These are phyloP conservation scores for Onygenales sp. DNA, from an alignment of 2,329 filamentous ascomycete species.

Conservation along the genomic window DNA sequence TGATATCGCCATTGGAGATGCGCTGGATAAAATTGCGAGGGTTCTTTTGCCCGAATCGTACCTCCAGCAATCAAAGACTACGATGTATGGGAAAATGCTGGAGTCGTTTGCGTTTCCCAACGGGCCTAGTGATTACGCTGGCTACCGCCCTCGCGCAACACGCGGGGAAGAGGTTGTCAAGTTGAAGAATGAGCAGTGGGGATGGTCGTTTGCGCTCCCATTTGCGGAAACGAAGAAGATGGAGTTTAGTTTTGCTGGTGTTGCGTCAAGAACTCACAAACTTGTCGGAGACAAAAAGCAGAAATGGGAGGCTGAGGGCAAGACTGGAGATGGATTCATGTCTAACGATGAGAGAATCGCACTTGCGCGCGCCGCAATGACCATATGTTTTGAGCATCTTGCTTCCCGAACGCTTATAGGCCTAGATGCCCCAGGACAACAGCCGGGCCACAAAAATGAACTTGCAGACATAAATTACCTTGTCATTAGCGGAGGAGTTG, in stretches of 20 bases:
- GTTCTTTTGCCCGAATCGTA: constrained; percentile 57
- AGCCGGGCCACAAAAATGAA: background rate
- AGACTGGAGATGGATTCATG: constrained; percentile 24
- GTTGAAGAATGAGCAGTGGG: constrained; percentile 39
- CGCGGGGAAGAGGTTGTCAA: constrained; percentile 51
- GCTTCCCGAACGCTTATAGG: constrained; percentile 63
- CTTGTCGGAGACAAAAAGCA: constrained; percentile 35
- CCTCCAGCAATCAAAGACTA: constrained; percentile 46
- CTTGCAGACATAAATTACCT: constrained; percentile 45
- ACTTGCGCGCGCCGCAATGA: constrained; percentile 67
- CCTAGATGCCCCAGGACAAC: constrained; percentile 37
- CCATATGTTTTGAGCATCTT: constrained; percentile 78
- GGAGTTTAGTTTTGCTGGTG: constrained; percentile 64
- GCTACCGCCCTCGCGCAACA: constrained; percentile 50
- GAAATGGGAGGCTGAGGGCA: constrained; percentile 11
- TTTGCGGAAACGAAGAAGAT: constrained; percentile 51
- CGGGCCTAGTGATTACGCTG: constrained; percentile 24
- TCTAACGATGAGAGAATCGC: constrained; percentile 52
- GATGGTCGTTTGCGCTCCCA: constrained; percentile 63
- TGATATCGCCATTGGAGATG: constrained; percentile 85
- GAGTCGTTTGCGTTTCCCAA: constrained; percentile 68
- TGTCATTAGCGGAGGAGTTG: constrained; percentile 84
- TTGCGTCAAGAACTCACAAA: constrained; percentile 56
- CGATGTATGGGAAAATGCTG: constrained; percentile 72
- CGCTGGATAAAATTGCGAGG: constrained; percentile 79